Base-by-base conservation (phyloP, 176 grass and related monocot species). In the Triticum monococcum region DNA sequence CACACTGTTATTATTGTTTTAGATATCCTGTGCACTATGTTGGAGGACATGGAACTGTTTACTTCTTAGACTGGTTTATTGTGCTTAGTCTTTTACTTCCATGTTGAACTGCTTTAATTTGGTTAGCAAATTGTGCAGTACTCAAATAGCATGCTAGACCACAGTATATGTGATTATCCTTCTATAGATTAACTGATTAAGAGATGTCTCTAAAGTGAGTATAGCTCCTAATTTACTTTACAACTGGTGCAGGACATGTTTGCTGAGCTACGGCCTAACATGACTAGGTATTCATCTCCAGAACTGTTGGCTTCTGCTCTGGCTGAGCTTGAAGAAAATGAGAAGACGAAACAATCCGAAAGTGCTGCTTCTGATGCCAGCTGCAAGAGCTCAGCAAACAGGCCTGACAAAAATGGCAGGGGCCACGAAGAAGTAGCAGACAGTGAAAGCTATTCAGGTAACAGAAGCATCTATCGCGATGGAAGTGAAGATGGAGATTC, bases 251-350 rank as follows among this genome's bases (percentile, higher is more conserved):
- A 94, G 92, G 95, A 97, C 76, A 92, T 91, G 64, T 83, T 97
- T 68, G 95, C 90, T 77, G 92, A 94, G 79, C 54, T 94, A 81
- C 68, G 90, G 33, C 92, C 90, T 35, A 91, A 91, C 75, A 94
- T 94, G 90, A 86, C 88, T 50, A 86, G 92, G 67, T 92, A 94
- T 81, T 89, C 86, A 67, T 91, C 90, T 64, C 45, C 89, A 37
- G 90, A 97, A 84, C 90, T 89, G 72, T 78, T 97, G 72, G 89
- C 86, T 83, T 86, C 82, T 31, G 88, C 95, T 22, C 83, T 94
- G 14, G 57, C 86, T 73, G 90, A 92, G 86, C 78, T 94, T 77
- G 92, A 97, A 90, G 95, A 94, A 79, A 85, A 87, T 85, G 92
- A 92, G 31, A 83, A 84, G 23, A 72, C 63, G 69, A 78, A 35